Conservation (phyloP, 441 rosid species). For the Pelargonium australe region DNA sequence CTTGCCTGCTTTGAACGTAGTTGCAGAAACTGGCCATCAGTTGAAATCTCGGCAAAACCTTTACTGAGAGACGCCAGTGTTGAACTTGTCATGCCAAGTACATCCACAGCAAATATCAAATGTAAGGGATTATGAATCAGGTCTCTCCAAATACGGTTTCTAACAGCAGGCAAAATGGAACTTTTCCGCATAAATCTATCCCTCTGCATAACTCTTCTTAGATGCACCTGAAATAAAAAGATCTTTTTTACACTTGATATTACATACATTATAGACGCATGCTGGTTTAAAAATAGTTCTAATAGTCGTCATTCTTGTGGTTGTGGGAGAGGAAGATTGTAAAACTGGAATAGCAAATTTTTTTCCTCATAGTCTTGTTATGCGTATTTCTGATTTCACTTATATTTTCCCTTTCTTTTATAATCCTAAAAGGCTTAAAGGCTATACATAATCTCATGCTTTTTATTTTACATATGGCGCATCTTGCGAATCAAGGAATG, state of each 20-base stretch:
- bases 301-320: too few relatives aligned
- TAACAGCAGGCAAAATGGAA: conserved; percentile 78
- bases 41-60: conserved; percentile 98
- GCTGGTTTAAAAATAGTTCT: too few relatives aligned
- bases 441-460: too few relatives aligned
- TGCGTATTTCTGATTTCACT: too few relatives aligned
- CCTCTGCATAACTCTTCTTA: conserved; percentile 90
- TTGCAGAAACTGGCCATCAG: conserved; percentile 95
- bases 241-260: neutral
- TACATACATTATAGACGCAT: too few relatives aligned
- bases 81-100: conserved; percentile 98
- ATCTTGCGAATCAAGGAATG: too few relatives aligned
- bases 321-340: too few relatives aligned
- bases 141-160: conserved; percentile 92
- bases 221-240: conserved; percentile 56
- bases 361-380: too few relatives aligned
- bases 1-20: conserved; percentile 91
- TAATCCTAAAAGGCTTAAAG: too few relatives aligned
- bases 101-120: conserved; percentile 88
- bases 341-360: too few relatives aligned
- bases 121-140: conserved; percentile 96
- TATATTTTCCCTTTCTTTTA: too few relatives aligned
- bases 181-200: conserved; percentile 96
- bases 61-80: conserved; percentile 94
- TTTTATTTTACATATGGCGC: too few relatives aligned